A percentile compares a stretch with the other conserved stretches of the same genome.
Conservation (phyloP, 2,329 filamentous ascomycete species). For the Stenocarpella maydis region DNA sequence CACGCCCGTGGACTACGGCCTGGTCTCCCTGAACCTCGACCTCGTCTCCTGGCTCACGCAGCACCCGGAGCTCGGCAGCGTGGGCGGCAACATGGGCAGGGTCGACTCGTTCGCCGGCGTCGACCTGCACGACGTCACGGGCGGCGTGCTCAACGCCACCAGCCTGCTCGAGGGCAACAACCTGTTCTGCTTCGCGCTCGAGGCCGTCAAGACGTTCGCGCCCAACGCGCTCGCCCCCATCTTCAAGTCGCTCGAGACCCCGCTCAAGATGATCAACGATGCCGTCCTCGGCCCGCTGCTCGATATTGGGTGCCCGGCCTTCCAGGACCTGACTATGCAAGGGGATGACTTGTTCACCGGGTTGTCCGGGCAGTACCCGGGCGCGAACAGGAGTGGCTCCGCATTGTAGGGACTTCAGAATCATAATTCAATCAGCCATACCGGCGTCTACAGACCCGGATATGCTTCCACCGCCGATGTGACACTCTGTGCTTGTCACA, state of each 20-base stretch:
- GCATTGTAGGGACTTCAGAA: neutral
- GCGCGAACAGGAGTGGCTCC: constrained; percentile 11
- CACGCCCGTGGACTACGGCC: constrained; percentile 52
- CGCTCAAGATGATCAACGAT: constrained; percentile 46
- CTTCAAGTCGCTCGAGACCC: constrained; percentile 44
- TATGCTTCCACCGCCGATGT: too few relatives aligned
- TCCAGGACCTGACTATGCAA: constrained; percentile 41
- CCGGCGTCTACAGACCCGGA: neutral
- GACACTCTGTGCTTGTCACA: neutral
- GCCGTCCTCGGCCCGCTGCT: constrained; percentile 43
- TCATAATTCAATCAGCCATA: neutral
- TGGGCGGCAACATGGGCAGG: constrained; percentile 43
- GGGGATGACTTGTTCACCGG: constrained; percentile 35
- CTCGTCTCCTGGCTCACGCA: constrained; percentile 47
- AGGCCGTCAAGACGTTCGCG: constrained; percentile 49
- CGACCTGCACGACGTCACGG: constrained; percentile 41
- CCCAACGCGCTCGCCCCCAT: constrained; percentile 53
- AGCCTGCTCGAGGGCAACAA: constrained; percentile 45
- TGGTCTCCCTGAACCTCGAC: constrained; percentile 52
- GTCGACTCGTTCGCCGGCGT: constrained; percentile 41
- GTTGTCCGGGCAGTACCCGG: constrained; percentile 12
- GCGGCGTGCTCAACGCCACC: constrained; percentile 39
- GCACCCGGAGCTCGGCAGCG: constrained; percentile 50
- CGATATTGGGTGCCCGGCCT: constrained; percentile 43
- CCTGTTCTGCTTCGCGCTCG: constrained; percentile 47